Base-by-base conservation (phyloP, 1,284 basidiomycete genomes). In the Sanghuangporus weigelae region DNA sequence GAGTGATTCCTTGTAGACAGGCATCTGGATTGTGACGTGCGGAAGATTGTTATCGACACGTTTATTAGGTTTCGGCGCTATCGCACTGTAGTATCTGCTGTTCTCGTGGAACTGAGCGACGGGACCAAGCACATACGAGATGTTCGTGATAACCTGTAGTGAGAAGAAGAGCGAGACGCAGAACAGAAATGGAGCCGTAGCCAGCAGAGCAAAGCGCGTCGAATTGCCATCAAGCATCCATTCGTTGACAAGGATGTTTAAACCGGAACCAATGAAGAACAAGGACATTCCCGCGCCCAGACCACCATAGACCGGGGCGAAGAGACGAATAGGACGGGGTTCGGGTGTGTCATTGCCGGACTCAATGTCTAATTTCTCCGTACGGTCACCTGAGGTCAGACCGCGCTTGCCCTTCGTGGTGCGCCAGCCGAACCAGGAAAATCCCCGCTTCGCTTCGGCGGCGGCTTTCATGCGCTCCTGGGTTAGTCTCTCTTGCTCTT, bases 1-100 rank as follows among this genome's bases (percentile, higher is more conserved):
- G 39, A 86, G 73, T 65, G 84, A 87, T 75, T 90, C 90, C 74
- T 91, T 92, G 77, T 92, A 93, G 6, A 92, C 91, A 0, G 91
- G 90, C 78, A 92, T 82, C 70, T 91, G 84, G 62, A 92, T 80
- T 0, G 90, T 89, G 64, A 92, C 79, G 69, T 91, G 90, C 2
- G 90, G 90, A 1, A 92, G 77, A 42, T 75, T 76, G 1, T 75
- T 66, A 67, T 90, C 87, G 16, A 89, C 76, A n/a, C 80, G 79
- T 59, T 81, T 80, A 71, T 87, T 87, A n/a, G 85, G 76, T 14
- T 71, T 75, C 0, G 87, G 85, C 31, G 76, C 78, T 59, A 84
- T 66, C 11, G 87, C 87, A 7, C 86, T 88, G 72, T 89, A 90
- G 71, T 87, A 90, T 59, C 79, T 80, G 0, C 86, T 88, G 74